phyloP scores from a whole-genome alignment of 164 flowering plant species.

The Cinnamomum chago region DNA sequence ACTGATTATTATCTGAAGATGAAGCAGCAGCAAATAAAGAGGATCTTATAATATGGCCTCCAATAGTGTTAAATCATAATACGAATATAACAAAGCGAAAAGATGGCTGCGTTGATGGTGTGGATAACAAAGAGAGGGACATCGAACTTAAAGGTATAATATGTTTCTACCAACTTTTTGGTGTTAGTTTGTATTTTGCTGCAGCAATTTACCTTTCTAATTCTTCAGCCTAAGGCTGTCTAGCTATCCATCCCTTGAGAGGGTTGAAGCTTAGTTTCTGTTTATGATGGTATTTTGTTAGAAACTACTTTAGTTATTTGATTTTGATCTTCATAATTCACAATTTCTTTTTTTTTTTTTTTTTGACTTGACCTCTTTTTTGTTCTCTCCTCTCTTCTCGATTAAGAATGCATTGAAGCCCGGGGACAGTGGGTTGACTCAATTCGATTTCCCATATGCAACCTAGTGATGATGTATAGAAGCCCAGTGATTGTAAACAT shows the following conservation, averaged over 20 bases:
- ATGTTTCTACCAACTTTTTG: conserved; percentile 4
- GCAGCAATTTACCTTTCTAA: neutral
- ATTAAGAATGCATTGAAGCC: too few species aligned
- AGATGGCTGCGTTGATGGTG: conserved; percentile 91
- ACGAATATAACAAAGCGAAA: conserved; percentile 71
- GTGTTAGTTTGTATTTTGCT: neutral
- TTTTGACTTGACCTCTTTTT: too few species aligned
- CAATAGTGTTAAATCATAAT: conserved; percentile 79
- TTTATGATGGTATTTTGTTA: neutral
- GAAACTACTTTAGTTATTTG: neutral
- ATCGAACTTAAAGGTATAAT: conserved; percentile 64
- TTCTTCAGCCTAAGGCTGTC: neutral
- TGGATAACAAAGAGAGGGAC: conserved; percentile 90
- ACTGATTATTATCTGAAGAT: conserved; percentile 63
- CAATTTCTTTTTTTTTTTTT: too few species aligned
- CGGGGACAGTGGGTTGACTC: too few species aligned
- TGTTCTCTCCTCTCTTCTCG: too few species aligned
- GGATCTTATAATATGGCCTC: conserved; percentile 95
- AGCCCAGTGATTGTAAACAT: too few species aligned
- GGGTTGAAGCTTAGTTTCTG: neutral
- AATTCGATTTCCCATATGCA: too few species aligned
- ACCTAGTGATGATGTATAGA: too few species aligned
- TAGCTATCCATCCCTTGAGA: neutral
- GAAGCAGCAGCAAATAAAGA: conserved; percentile 71
- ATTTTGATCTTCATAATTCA: too few species aligned